phyloP scores from a whole-genome alignment of 306 rosid species.

The Neltuma alba region DNA sequence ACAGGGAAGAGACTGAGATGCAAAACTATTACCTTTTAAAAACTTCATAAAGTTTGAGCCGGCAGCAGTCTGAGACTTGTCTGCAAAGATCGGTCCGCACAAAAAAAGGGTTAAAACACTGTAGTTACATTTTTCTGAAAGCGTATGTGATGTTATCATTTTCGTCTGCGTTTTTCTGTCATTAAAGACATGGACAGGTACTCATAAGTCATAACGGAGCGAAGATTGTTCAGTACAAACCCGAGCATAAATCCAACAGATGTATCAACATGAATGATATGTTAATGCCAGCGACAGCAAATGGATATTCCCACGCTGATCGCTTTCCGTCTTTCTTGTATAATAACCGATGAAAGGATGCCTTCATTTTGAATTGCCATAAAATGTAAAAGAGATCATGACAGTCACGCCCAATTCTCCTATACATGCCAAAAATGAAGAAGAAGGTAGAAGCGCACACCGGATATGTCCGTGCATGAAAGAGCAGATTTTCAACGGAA shows the following conservation, averaged over 20 bases:
- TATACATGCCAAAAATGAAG: constrained; percentile 20
- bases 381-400: constrained; percentile 1
- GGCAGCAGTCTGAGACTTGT: constrained; percentile 72
- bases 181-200: not conserved
- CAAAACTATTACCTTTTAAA: constrained; percentile 67
- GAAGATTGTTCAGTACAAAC: constrained; percentile 36
- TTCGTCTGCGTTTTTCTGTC: not conserved
- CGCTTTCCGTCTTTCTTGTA: constrained; percentile 76
- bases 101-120: not conserved
- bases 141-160: not conserved
- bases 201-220: too few species aligned
- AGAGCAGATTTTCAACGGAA: constrained; percentile 89
- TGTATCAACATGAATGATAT: constrained; percentile 84
- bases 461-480: constrained; percentile 73
- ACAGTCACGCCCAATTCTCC: constrained; percentile 23
- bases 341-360: constrained; percentile 83
- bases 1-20: constrained; percentile 10
- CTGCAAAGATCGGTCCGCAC: constrained; percentile 38
- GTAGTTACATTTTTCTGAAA: not conserved
- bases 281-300: constrained; percentile 93
- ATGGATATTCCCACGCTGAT: constrained; percentile 93
- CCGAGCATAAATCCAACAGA: constrained; percentile 77
- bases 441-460: constrained; percentile 45
- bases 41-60: constrained; percentile 72
- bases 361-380: constrained; percentile 80